These are phyloP conservation scores for Inga laurina DNA, from an alignment of 306 rosid genomes.

Conservation along the genomic window DNA sequence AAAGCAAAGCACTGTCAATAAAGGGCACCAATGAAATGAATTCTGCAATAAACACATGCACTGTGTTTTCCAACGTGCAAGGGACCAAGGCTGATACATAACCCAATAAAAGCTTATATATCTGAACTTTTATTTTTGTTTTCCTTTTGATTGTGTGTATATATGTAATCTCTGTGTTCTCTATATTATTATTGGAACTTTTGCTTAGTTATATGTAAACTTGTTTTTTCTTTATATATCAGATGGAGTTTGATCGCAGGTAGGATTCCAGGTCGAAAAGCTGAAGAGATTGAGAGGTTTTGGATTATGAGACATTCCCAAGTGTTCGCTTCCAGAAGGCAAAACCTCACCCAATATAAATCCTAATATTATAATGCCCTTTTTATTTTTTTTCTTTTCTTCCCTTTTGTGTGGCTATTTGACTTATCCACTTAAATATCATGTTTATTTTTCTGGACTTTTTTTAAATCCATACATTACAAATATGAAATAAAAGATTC, in stretches of 20 bases:
- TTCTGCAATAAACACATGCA: neutral
- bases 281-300: constrained; percentile 23
- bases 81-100: no score
- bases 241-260: constrained; percentile 13
- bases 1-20: neutral
- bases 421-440: neutral
- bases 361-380: neutral
- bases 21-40: neutral
- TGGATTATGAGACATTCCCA: constrained; percentile 12
- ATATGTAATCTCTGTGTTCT: no score
- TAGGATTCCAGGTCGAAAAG: neutral
- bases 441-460: neutral
- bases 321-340: neutral
- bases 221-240: neutral
- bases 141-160: no score
- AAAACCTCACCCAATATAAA: neutral
- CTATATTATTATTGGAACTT: neutral
- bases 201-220: neutral
- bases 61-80: no score
- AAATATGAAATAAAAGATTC: neutral
- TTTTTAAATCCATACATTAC: neutral
- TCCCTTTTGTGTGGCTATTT: neutral
- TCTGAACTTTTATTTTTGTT: neutral
- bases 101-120: no score
- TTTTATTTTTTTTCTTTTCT: neutral